A percentile compares a stretch with the other conserved stretches of the same genome.
These are phyloP conservation scores for Madurella fahalii DNA, from an alignment of 2,329 filamentous ascomycete species.

Conservation along the genomic window DNA sequence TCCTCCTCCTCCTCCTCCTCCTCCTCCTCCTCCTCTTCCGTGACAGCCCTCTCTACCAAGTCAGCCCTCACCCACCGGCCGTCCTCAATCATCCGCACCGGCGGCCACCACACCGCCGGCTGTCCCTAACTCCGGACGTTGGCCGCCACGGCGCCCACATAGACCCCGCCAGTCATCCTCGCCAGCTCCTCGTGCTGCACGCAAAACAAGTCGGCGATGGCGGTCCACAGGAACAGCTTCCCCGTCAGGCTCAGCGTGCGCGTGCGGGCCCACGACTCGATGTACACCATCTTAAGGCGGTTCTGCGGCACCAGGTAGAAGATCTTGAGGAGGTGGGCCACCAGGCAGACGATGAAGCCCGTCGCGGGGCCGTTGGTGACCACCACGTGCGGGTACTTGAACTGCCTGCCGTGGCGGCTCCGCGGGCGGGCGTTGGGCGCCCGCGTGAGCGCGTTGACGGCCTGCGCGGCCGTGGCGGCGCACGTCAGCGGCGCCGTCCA, in stretches of 20 bases:
- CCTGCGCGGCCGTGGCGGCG: conserved; percentile 52
- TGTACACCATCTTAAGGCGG: conserved; percentile 72
- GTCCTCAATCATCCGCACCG: neutral
- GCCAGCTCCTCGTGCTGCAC: conserved; percentile 74
- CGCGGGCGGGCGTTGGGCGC: conserved; percentile 21
- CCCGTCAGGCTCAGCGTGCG: conserved; percentile 80
- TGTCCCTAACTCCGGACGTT: conserved; percentile 13
- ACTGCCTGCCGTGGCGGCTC: conserved; percentile 14
- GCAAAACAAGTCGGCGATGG: conserved; percentile 70
- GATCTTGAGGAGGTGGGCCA: conserved; percentile 47
- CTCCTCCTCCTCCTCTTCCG: neutral
- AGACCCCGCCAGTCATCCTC: conserved; percentile 29
- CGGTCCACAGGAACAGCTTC: conserved; percentile 60
- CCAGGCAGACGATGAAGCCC: conserved; percentile 66
- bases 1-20: neutral
- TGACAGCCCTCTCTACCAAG: neutral
- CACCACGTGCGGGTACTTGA: conserved; percentile 65
- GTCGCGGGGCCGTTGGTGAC: conserved; percentile 87
- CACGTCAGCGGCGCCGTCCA: conserved; percentile 67
- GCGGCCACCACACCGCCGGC: neutral
- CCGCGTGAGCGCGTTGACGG: conserved; percentile 31
- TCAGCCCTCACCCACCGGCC: neutral
- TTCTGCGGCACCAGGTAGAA: conserved; percentile 42
- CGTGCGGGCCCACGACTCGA: conserved; percentile 90
- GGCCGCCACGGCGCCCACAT: conserved; percentile 30